phyloP scores from a whole-genome alignment of 371 early-diverging fungal genomes.

The Chytridium lagenaria region DNA sequence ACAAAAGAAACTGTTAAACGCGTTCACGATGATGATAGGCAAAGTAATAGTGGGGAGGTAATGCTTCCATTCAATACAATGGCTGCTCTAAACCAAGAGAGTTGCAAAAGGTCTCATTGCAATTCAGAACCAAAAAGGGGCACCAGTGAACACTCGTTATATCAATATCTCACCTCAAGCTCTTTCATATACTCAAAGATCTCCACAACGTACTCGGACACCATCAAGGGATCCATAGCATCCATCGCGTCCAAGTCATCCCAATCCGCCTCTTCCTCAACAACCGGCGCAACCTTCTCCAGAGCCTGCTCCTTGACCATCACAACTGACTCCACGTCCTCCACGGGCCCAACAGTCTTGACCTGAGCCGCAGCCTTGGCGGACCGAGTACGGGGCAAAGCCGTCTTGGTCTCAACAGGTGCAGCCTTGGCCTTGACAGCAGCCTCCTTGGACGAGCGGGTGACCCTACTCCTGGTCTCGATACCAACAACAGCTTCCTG shows the following conservation, averaged over 20 bases:
- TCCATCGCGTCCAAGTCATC: slow-evolving; percentile 70
- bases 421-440: not conserved
- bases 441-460: too few relatives aligned
- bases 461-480: too few relatives aligned
- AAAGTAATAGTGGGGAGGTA: too few relatives aligned
- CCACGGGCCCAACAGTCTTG: not conserved
- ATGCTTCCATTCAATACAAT: too few relatives aligned
- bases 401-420: not conserved
- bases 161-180: slow-evolving; percentile 74
- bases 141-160: not conserved
- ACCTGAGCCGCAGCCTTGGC: not conserved
- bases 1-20: not conserved
- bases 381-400: not conserved
- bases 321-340: not conserved
- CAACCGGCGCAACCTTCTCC: not conserved
- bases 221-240: slow-evolving; percentile 83
- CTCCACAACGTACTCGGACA: slow-evolving; percentile 88
- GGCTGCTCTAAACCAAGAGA: too few relatives aligned
- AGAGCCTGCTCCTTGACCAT: not conserved
- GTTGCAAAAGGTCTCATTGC: too few relatives aligned
- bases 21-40: too few relatives aligned
- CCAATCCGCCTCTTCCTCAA: slow-evolving; percentile 23
- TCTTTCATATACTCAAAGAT: slow-evolving; percentile 86
- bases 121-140: not conserved
- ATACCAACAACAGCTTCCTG: too few relatives aligned